Evolutionary conservation across 768 basidiomycete species (phyloP), one percentile per base, ranked within the genome.

Genomic region (Russula olivacea): DNA sequence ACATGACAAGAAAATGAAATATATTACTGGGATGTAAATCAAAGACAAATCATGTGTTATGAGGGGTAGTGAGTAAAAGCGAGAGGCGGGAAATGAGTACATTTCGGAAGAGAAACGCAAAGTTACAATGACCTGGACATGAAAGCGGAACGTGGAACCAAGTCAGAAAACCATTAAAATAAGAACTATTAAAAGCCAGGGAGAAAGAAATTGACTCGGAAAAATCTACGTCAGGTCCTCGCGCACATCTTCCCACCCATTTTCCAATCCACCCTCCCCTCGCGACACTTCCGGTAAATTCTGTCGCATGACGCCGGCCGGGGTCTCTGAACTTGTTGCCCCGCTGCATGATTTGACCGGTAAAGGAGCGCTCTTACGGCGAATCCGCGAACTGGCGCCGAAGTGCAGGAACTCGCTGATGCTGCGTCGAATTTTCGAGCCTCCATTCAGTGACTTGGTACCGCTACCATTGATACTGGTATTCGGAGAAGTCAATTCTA

Each of bases 371-470:
- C 57, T 63, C 43, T 51, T 51, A 47, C 49, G 55, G 49, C 61
- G 60, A 12, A 36, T 34, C 19, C 61, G 55, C n/a, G 64, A 48
- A 10, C 61, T n/a, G 15, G 14, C 36, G 41, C 64, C 50, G 40
- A 63, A 41, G 14, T 32, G 54, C 3, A 63, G 50, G 7, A 65
- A 50, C 9, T 57, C 49, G n/a, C 55, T 63, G 40, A 65, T 30
- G 36, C 64, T 65, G 9, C 61, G 61, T 25, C 64, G 41, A 14
- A 65, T 52, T 21, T 61, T 63, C 0, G 60, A 55, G 19, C 61
- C 50, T 8, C 25, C 61, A 8, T 21, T 19, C n/a, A 9, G 9
- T n/a, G 28, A 43, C 48, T 61, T 45, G n/a, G 14, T 49, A 17
- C n/a, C 19, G 2, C 58, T 38, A 17, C 34, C 32, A 3, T 5